A percentile compares a stretch with the other conserved stretches of the same genome.
These are phyloP conservation scores for Pseudogymnoascus sp. DNA, from an alignment of 2,329 filamentous ascomycete genomes.

Conservation along the genomic window DNA sequence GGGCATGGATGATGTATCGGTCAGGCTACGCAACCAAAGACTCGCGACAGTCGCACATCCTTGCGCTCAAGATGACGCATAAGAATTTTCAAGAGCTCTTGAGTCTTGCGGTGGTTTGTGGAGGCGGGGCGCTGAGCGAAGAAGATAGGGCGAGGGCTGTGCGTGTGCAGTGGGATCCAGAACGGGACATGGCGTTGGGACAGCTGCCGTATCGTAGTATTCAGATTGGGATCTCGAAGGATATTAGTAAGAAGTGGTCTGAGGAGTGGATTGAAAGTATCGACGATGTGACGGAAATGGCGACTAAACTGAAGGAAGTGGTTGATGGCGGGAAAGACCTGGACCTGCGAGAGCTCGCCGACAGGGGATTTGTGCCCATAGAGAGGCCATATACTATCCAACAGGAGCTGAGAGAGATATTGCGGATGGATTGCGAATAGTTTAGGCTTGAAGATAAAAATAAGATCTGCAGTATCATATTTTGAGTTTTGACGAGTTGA, in stretches of 20 bases:
- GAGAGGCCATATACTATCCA: conserved; percentile 39
- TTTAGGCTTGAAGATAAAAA: background rate
- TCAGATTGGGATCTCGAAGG: conserved; percentile 51
- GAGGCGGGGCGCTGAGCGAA: conserved; percentile 22
- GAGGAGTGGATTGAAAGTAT: conserved; percentile 46
- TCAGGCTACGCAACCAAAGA: conserved; percentile 54
- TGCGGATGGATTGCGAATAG: conserved; percentile 28
- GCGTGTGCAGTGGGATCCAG: conserved; percentile 59
- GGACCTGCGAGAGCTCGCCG: conserved; percentile 31
- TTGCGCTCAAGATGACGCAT: conserved; percentile 49
- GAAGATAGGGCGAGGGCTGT: conserved; percentile 31
- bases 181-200: conserved; percentile 40
- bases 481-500: background rate
- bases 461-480: background rate
- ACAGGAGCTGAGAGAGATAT: conserved; percentile 28
- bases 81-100: conserved; percentile 43
- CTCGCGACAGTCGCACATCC: conserved; percentile 43
- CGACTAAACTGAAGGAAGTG: conserved; percentile 39
- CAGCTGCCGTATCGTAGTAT: conserved; percentile 47
- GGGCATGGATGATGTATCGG: conserved; percentile 59
- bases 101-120: conserved; percentile 28
- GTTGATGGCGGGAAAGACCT: conserved; percentile 33
- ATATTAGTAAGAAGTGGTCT: conserved; percentile 39
- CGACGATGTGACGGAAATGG: conserved; percentile 50
- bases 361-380: conserved; percentile 34